Percentiles rank a stretch among this genome's conserved stretches.
These are phyloP conservation scores for Cucumis melo DNA, from an alignment of 306 rosid genomes.

Conservation along the genomic window DNA sequence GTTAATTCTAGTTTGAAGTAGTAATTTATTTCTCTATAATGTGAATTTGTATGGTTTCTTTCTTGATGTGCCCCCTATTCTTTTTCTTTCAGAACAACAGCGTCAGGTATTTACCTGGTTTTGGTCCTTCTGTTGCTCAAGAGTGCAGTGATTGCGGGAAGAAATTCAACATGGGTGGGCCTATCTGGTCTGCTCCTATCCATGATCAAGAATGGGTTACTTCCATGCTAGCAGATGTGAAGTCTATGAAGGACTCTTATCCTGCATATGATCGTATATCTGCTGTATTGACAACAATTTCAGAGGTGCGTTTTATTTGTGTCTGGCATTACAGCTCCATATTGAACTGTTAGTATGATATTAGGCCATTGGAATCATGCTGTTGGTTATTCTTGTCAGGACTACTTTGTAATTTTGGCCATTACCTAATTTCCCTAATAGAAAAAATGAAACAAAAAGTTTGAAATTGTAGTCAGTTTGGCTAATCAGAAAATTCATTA, in stretches of 20 bases:
- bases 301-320: slow-evolving; percentile 42
- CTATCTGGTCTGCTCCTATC: slow-evolving; percentile 94
- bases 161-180: slow-evolving; percentile 91
- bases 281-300: slow-evolving; percentile 74
- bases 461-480: not conserved
- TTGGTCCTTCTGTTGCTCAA: slow-evolving; percentile 80
- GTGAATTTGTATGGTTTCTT: not conserved
- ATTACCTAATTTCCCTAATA: not conserved
- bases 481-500: not conserved
- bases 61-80: slow-evolving; percentile 9
- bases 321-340: not conserved
- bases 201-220: slow-evolving; percentile 94
- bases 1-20: not conserved
- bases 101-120: slow-evolving; percentile 76
- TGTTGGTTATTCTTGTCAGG: not conserved
- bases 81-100: slow-evolving; percentile 52
- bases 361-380: not conserved
- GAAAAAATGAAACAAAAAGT: not conserved
- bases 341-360: not conserved
- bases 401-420: not conserved
- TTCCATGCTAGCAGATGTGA: slow-evolving; percentile 58
- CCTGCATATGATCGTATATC: slow-evolving; percentile 87
- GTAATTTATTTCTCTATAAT: not conserved
- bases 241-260: slow-evolving; percentile 55
- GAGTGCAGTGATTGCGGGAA: slow-evolving; percentile 88